Base-by-base conservation (phyloP, 805 yeast genomes). In the Metschnikowia proteae region DNA sequence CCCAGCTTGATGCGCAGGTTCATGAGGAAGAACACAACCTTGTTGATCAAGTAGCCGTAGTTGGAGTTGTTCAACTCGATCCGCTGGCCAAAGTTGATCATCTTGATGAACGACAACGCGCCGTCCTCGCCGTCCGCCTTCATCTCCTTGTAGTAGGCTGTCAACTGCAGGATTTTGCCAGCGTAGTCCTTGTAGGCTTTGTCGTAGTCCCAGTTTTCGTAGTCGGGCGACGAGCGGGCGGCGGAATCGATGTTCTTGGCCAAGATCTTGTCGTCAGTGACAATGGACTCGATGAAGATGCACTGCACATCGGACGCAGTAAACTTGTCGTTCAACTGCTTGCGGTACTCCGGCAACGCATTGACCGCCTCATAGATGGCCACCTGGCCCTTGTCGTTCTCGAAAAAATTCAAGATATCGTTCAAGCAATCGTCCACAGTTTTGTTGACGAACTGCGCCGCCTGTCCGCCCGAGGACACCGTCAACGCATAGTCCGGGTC, bases 331-430 rank as follows among this genome's bases (percentile, higher is more conserved):
- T 78, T 78, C 34, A 92, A 67, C 29, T 76, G 78, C 6, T 74
- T 59, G 57, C 99, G 76, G 56, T 84, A 86, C 44, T 76, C 74
- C 22, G 84, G 80, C 42, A 85, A 70, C 5, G 94, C 96, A 64
- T 94, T 94, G 44, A 94, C 86, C 0, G 98, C 98, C 67, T 94
- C 99, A 66, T 88, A 94, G 23, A 94, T 88, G 4, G 96, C 99
- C 30, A 94, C 88, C 68, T 94, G 99, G 8, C 98, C 98, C 60
- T 81, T 81, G 53, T 84, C 88, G 28, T 78, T 77, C 53, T 80
- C 78, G 65, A 88, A 89, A 60, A 87, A 90, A 25, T 73, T 70
- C 47, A 78, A 62, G 64, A 92, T 82, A 62, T 89, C 97, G 41
- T 68, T 68, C 34, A 86, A 64, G 57, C 95, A 88, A 35, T 79